Percentiles rank a stretch among this genome's conserved stretches.
Evolutionary conservation across 2,329 filamentous ascomycete genomes (phyloP).

Genomic region (Cladosporium sp.): DNA sequence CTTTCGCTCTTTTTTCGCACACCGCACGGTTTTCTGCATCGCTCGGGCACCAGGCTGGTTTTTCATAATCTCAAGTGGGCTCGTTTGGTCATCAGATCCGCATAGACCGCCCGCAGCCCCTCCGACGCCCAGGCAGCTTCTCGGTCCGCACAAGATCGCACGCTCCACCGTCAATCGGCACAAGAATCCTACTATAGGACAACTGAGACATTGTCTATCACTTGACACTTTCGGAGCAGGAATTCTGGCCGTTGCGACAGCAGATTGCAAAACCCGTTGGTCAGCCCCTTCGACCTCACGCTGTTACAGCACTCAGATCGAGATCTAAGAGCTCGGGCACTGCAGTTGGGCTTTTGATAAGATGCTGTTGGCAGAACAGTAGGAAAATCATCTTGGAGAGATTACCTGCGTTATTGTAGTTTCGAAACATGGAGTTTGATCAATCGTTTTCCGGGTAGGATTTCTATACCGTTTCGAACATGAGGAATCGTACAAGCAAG

Average conservation of each 20-base stretch:
- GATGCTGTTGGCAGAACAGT: slow-evolving; percentile 21
- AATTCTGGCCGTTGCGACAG: slow-evolving; percentile 15
- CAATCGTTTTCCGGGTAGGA: slow-evolving; percentile 30
- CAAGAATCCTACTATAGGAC: slow-evolving; percentile 19
- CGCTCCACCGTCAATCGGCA: slow-evolving; percentile 5
- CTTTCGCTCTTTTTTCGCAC: not conserved
- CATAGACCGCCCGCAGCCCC: slow-evolving; percentile 20
- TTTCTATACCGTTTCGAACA: not conserved
- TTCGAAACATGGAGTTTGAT: slow-evolving; percentile 30
- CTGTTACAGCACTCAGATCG: slow-evolving; percentile 16
- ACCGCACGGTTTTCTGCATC: slow-evolving; percentile 4
- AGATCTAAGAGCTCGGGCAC: slow-evolving; percentile 20
- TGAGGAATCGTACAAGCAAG: slow-evolving; percentile 22
- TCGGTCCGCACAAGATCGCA: slow-evolving; percentile 20
- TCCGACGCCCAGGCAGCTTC: slow-evolving; percentile 19
- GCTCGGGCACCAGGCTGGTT: slow-evolving; percentile 12
- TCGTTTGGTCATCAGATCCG: slow-evolving; percentile 21
- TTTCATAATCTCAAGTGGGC: slow-evolving; percentile 11
- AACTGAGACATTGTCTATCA: slow-evolving; percentile 21
- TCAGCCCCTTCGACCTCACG: slow-evolving; percentile 20
- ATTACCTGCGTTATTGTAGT: slow-evolving; percentile 21
- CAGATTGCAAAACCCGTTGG: slow-evolving; percentile 21
- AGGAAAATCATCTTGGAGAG: slow-evolving; percentile 20
- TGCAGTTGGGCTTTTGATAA: slow-evolving; percentile 12
- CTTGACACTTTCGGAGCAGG: slow-evolving; percentile 10